A percentile compares a stretch with the other conserved stretches of the same genome.
These are phyloP conservation scores for Aspergillus glaucus DNA, from an alignment of 2,329 filamentous ascomycete genomes.

Conservation along the genomic window DNA sequence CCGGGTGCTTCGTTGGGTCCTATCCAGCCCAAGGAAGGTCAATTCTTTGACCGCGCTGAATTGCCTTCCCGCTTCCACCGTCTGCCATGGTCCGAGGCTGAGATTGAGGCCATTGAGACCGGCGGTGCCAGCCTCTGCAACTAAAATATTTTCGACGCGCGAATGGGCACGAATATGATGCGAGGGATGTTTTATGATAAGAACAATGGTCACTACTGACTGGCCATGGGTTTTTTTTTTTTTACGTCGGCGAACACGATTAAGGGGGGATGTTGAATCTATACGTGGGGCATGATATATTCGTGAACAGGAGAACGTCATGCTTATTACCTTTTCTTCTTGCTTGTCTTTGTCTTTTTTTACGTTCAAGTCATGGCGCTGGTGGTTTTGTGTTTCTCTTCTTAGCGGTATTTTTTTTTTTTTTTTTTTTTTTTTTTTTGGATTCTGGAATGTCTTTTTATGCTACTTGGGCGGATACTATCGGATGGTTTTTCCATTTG, in stretches of 20 bases:
- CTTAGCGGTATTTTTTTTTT: conserved; percentile 14
- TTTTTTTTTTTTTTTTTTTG: conserved; percentile 7
- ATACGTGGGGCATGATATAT: too few species aligned
- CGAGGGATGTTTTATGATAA: conserved; percentile 2
- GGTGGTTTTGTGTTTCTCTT: conserved; percentile 23
- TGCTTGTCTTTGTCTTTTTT: conserved; percentile 2
- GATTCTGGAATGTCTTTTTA: conserved; percentile 1
- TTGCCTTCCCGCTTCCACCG: conserved; percentile 79
- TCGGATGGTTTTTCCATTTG: conserved; percentile 16
- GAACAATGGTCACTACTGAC: neutral
- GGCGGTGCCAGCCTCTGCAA: conserved; percentile 68
- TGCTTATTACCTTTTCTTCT: too few species aligned
- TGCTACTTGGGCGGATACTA: conserved; percentile 10
- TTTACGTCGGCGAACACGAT: neutral
- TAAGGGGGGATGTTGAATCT: too few species aligned
- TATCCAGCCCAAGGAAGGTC: conserved; percentile 62
- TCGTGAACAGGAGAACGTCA: too few species aligned
- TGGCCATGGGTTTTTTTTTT: neutral
- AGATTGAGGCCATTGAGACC: conserved; percentile 95
- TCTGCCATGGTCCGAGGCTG: conserved; percentile 63
- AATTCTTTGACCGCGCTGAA: conserved; percentile 84
- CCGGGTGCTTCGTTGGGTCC: conserved; percentile 67
- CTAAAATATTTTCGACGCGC: conserved; percentile 25
- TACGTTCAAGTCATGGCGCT: conserved; percentile 23
- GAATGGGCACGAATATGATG: conserved; percentile 11